Evolutionary conservation across 2,329 filamentous ascomycete genomes (phyloP).

Genomic region (Talaromyces amestolkiae): DNA sequence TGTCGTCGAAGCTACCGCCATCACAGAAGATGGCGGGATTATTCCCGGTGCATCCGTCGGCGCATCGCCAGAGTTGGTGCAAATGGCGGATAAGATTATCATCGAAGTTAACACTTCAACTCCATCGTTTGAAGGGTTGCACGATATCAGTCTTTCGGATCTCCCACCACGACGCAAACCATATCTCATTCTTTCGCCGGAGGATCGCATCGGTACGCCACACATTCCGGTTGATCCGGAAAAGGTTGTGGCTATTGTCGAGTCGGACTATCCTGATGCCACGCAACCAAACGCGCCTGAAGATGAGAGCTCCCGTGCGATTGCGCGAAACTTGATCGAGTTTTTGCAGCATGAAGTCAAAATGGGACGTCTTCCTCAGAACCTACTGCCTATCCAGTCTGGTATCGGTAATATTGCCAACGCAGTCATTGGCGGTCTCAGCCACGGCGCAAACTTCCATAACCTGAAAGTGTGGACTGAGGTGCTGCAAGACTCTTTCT

Average conservation of each 20-base stretch:
- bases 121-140: constrained; percentile 80
- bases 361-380: constrained; percentile 71
- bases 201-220: constrained; percentile 80
- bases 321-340: constrained; percentile 78
- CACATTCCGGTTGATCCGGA: constrained; percentile 82
- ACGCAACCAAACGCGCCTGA: constrained; percentile 73
- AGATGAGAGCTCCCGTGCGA: constrained; percentile 68
- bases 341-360: constrained; percentile 82
- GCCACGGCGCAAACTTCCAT: constrained; percentile 73
- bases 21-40: constrained; percentile 84
- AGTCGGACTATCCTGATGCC: constrained; percentile 78
- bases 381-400: constrained; percentile 77
- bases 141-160: constrained; percentile 89
- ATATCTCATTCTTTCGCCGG: constrained; percentile 78
- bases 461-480: constrained; percentile 93
- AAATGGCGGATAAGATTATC: constrained; percentile 90
- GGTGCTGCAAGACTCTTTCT: constrained; percentile 87
- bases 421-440: constrained; percentile 80
- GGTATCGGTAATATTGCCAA: constrained; percentile 94
- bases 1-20: constrained; percentile 81
- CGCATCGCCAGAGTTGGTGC: constrained; percentile 78
- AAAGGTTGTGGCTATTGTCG: constrained; percentile 78
- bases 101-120: constrained; percentile 88
- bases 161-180: constrained; percentile 77
- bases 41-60: constrained; percentile 83